Conservation (phyloP, 2,329 filamentous ascomycete species). For the Fusarium chaquense region DNA sequence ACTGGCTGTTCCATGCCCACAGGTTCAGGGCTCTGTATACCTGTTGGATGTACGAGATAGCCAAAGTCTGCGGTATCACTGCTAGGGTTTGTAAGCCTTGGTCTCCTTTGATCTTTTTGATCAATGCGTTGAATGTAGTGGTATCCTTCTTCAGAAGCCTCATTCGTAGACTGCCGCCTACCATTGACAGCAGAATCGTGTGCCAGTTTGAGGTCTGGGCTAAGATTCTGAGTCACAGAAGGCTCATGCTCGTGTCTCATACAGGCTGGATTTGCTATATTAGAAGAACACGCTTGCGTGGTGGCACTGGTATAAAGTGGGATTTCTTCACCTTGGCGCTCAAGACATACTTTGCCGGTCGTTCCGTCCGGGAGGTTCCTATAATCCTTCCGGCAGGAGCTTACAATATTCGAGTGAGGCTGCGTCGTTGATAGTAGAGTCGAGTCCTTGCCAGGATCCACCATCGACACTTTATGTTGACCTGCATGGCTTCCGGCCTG, state of each 20-base stretch:
- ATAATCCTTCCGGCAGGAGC: background rate
- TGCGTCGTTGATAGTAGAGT: background rate
- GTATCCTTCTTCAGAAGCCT: constrained; percentile 8
- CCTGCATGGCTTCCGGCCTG: constrained; percentile 5
- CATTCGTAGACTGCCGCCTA: background rate
- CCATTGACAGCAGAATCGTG: background rate
- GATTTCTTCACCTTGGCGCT: background rate
- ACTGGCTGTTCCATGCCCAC: background rate
- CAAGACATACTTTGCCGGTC: background rate
- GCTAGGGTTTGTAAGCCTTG: background rate
- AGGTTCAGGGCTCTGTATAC: background rate
- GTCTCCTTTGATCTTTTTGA: background rate
- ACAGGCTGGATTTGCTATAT: background rate
- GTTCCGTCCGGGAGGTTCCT: background rate
- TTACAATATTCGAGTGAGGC: background rate
- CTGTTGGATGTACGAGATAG: background rate
- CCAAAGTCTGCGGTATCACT: background rate
- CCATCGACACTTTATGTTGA: constrained; percentile 41
- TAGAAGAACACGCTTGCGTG: background rate
- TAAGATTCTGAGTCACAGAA: background rate
- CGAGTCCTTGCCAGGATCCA: constrained; percentile 12
- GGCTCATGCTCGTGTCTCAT: background rate
- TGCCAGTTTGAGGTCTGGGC: background rate
- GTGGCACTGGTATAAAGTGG: background rate
- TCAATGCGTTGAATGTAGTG: constrained; percentile 4